Conservation (phyloP, 257 asterid species). For the Paraleonurus japonicus region DNA sequence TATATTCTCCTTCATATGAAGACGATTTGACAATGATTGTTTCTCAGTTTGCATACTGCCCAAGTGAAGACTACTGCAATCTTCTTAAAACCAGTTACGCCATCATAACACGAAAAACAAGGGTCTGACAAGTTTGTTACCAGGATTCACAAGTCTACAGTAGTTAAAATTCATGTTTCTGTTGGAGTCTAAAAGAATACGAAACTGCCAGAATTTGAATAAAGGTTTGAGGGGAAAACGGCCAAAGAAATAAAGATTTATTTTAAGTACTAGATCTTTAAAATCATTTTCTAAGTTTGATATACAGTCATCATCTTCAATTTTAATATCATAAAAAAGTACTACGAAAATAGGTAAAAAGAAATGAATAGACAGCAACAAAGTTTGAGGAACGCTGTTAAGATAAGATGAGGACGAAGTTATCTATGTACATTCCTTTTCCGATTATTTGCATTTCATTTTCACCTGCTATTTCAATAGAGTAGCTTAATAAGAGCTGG, state of each 20-base stretch:
- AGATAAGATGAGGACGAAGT: neutral
- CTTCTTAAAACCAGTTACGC: conserved; percentile 2
- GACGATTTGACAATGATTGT: conserved; percentile 2
- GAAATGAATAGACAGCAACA: neutral
- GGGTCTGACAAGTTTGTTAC: conserved; percentile 10
- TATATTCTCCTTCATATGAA: conserved; percentile 4
- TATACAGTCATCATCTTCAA: neutral
- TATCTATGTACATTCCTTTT: neutral
- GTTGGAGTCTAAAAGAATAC: neutral
- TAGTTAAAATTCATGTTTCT: neutral
- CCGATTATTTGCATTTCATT: neutral
- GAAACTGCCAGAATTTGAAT: neutral
- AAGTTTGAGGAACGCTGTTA: neutral
- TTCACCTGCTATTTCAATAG: neutral
- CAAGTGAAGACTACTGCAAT: neutral
- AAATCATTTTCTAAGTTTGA: conserved; percentile 16
- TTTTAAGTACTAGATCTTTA: neutral
- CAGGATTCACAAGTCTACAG: conserved; percentile 3
- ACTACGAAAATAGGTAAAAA: neutral
- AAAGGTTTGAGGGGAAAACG: neutral
- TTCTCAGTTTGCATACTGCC: neutral
- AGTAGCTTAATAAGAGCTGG: neutral
- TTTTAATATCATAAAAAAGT: neutral
- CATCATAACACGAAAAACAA: conserved; percentile 1
- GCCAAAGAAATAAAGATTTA: neutral